Conservation (phyloP, 2,329 filamentous ascomycete species). For the Capronia coronata region DNA sequence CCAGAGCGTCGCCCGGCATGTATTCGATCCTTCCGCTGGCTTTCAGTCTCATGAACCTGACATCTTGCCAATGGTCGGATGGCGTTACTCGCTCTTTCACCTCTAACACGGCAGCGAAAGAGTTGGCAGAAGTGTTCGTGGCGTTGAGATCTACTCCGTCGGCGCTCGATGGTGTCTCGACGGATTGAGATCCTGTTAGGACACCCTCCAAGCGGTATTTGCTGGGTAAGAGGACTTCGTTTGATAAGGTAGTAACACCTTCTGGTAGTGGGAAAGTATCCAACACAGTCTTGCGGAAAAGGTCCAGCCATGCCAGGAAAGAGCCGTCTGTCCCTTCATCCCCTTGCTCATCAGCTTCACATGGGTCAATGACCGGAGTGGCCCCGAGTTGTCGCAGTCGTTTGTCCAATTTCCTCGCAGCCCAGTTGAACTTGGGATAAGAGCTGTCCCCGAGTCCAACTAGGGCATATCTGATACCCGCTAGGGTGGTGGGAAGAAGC, state of each 20-base stretch:
- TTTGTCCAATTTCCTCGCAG: slow-evolving; percentile 78
- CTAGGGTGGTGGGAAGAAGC: slow-evolving; percentile 63
- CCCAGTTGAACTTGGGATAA: slow-evolving; percentile 95
- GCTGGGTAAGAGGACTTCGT: slow-evolving; percentile 20
- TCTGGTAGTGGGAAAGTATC: slow-evolving; percentile 65
- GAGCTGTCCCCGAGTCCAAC: slow-evolving; percentile 94
- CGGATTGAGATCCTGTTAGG: neutral
- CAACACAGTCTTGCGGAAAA: slow-evolving; percentile 60
- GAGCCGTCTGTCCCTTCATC: slow-evolving; percentile 80
- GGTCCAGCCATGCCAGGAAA: slow-evolving; percentile 69
- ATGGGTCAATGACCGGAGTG: slow-evolving; percentile 64
- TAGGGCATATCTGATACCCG: slow-evolving; percentile 65
- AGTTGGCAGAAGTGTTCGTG: slow-evolving; percentile 53
- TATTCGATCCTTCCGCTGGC: slow-evolving; percentile 44
- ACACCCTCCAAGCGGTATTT: slow-evolving; percentile 15
- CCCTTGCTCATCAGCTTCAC: slow-evolving; percentile 90
- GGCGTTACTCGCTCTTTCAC: slow-evolving; percentile 72
- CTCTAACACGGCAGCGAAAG: slow-evolving; percentile 53
- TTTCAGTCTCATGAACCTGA: slow-evolving; percentile 66
- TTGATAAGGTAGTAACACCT: slow-evolving; percentile 35
- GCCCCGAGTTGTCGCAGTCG: slow-evolving; percentile 79
- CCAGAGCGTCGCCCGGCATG: slow-evolving; percentile 69
- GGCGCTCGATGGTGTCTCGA: slow-evolving; percentile 7
- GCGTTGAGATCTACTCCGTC: slow-evolving; percentile 28
- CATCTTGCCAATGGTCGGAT: slow-evolving; percentile 80